Base-by-base conservation (phyloP, 495 filamentous ascomycete genomes). In the Penicillium ochrochloron region DNA sequence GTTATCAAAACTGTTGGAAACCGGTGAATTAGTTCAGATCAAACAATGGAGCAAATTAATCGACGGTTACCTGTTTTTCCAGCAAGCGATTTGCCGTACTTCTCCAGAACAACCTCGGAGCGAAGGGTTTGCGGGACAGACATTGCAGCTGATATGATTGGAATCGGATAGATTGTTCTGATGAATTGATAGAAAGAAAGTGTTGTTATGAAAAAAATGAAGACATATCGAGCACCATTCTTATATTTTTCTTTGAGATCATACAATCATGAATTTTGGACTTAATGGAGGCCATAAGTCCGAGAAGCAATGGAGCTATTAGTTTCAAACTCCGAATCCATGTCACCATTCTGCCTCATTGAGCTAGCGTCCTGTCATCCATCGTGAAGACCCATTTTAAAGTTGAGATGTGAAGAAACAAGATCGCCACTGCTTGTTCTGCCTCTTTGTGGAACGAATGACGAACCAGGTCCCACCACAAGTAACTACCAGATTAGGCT, bases 41-140 rank as follows among this genome's bases (percentile, higher is more conserved):
- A 31, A 14, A 25, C 33, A 2, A 0, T 37, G 8, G 21, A 7
- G 7, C 11, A 21, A 10, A 17, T n/a, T n/a, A 21, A 44, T 9
- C 17, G 25, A 29, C 17, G 27, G 23, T n/a, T 64, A 71, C 69
- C 48, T 57, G 69, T 66, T 21, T 69, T 71, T n/a, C 69, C 69
- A 2, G 58, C 57, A 50, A 71, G 60, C 1, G 57, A 17, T 23
- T 70, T 59, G 52, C 67, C 70, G 39, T 67, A 70, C 33, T 67
- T 70, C 48, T 68, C 65, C 29, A 70, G 57, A 15, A 72, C 52
- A 5, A 50, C 58, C 44, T 72, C 70, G n/a, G 69, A 71, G 50
- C 52, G 60, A 56, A 69, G 69, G 41, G 64, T 34, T 44, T 68
- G 63, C n/a, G 60, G 57, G 46, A 17, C 34, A 17, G 69, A 64